Base-by-base conservation (phyloP, 352 stramenopile genomes). In the Lagenidium giganteum region DNA sequence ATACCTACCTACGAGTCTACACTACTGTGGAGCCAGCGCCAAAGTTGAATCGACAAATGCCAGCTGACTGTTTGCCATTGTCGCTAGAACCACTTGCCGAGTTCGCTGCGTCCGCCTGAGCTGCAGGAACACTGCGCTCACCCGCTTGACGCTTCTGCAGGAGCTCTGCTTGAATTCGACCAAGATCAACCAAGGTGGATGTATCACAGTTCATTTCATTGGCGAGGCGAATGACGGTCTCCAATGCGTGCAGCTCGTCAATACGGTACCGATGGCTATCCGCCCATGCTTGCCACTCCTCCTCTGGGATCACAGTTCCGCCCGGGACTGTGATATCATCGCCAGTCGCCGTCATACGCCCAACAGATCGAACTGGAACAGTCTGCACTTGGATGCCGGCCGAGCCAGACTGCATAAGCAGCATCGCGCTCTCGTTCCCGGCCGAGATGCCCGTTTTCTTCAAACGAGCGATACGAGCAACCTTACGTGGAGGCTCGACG, bases 151-250 rank as follows among this genome's bases (percentile, higher is more conserved):
- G 30, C 44, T 60, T 39, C 49, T 57, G 73, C 5, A 67, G 43
- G 17, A 80, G 44, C 29, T 71, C 70, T 2, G 32, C 41, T 16
- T 77, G 60, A 40, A 87, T 81, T 3, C 72, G 65, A 28, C 64
- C 70, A n/a, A 87, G 59, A 38, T 83, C 71, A 28, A 74, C 26
- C 20, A 83, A 38, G 11, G 79, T 77, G 25, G 57, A 43, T 3
- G 68, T 41, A 25, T 84, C 68, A 49, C 67, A 83, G 39, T 79
- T 78, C 76, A 83, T 84, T 38, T 84, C 72, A 14, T 54, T 65
- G 5, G 72, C 67, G 18, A 88, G 54, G 12, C 62, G 72, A 29
- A 88, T 71, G 23, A 79, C 75, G 6, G 65, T 82, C 45, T 84
- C 68, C 14, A 88, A 44, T 7, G 76, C 76, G 32, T 74, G 61